These are phyloP conservation scores for Wakefieldia striispora DNA, from an alignment of 768 basidiomycete genomes.

Conservation along the genomic window DNA sequence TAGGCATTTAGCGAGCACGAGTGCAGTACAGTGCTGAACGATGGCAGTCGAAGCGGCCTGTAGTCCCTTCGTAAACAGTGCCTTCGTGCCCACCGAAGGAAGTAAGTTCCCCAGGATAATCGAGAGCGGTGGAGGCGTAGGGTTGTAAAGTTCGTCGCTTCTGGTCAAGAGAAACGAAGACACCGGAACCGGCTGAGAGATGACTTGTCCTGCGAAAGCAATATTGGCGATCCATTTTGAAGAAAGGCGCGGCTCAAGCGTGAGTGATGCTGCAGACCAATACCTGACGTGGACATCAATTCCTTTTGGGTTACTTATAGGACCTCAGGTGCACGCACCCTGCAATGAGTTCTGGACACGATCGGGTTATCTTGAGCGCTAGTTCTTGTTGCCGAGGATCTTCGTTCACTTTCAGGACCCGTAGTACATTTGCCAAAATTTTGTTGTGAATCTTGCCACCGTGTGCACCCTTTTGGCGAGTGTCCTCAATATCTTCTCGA, in stretches of 20 bases:
- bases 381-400: slow-evolving; percentile 84
- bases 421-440: slow-evolving; percentile 74
- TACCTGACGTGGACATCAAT: slow-evolving; percentile 47
- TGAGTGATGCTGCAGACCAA: slow-evolving; percentile 65
- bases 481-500: slow-evolving; percentile 36
- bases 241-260: slow-evolving; percentile 82
- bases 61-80: slow-evolving; percentile 78
- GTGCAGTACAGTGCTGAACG: slow-evolving; percentile 83
- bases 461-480: slow-evolving; percentile 29
- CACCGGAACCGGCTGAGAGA: slow-evolving; percentile 72
- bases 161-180: slow-evolving; percentile 56
- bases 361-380: slow-evolving; percentile 71
- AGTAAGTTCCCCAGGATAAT: slow-evolving; percentile 75
- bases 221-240: slow-evolving; percentile 92
- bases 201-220: slow-evolving; percentile 72
- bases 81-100: slow-evolving; percentile 69
- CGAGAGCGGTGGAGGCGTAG: slow-evolving; percentile 71
- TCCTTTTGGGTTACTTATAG: not conserved
- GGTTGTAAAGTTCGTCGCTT: slow-evolving; percentile 49
- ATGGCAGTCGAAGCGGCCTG: slow-evolving; percentile 60
- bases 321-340: slow-evolving; percentile 46
- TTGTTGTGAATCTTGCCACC: slow-evolving; percentile 72
- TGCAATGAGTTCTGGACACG: slow-evolving; percentile 84
- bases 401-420: slow-evolving; percentile 81
- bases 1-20: slow-evolving; percentile 74